phyloP scores from a whole-genome alignment of 176 grass and related monocot genomes.

The Alloteropsis semialata region DNA sequence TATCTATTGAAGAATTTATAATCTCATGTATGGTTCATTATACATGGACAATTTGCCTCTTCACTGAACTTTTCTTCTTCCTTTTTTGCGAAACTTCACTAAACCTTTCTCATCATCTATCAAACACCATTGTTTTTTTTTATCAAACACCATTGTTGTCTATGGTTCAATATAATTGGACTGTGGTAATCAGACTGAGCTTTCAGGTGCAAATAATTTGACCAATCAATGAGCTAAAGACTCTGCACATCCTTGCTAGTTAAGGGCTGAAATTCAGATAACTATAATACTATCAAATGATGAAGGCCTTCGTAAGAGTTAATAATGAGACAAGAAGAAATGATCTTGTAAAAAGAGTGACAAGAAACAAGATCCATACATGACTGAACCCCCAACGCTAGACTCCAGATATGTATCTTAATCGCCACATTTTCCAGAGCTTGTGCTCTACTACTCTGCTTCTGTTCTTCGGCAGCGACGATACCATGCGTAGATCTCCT shows the following conservation, averaged over 20 bases:
- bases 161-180: neutral
- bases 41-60: neutral
- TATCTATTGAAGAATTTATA: too few relatives aligned
- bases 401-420: neutral
- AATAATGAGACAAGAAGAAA: neutral
- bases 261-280: neutral
- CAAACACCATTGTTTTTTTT: neutral
- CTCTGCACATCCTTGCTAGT: neutral
- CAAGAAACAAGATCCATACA: constrained; percentile 2
- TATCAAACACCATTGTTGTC: neutral
- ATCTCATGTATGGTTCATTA: neutral
- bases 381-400: neutral
- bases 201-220: neutral
- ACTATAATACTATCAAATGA: neutral
- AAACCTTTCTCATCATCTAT: too few relatives aligned
- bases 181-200: neutral
- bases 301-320: neutral
- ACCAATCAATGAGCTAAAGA: neutral
- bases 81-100: too few relatives aligned
- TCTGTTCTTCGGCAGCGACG: neutral
- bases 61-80: too few relatives aligned
- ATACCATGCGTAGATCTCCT: neutral
- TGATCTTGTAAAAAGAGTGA: neutral
- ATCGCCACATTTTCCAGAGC: neutral
- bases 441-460: constrained; percentile 17